Percentiles rank a stretch among this genome's conserved stretches.
These are phyloP conservation scores for Kodamaea derodonti DNA, from an alignment of 1,139 yeast species.

Conservation along the genomic window DNA sequence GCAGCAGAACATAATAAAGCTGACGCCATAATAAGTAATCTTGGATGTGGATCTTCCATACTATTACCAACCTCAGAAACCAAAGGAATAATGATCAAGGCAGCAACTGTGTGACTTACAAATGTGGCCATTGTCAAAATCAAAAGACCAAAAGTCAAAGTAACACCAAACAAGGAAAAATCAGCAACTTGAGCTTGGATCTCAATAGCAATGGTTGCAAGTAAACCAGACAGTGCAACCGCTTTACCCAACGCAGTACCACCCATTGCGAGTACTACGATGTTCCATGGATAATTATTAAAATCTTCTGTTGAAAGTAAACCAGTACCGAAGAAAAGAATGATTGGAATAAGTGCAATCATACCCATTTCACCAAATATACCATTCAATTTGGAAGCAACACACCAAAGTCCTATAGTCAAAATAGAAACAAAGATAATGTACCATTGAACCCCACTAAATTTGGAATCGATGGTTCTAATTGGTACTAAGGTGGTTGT, in stretches of 20 bases:
- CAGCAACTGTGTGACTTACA: constrained; percentile 76
- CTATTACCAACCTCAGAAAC: constrained; percentile 65
- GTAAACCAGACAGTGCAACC: constrained; percentile 65
- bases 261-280: constrained; percentile 74
- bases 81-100: constrained; percentile 65
- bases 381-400: constrained; percentile 52
- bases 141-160: constrained; percentile 62
- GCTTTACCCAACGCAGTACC: constrained; percentile 75
- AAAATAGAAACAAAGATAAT: constrained; percentile 47
- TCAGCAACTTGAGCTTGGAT: constrained; percentile 54
- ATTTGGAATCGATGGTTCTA: constrained; percentile 56
- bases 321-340: constrained; percentile 69
- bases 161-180: constrained; percentile 55
- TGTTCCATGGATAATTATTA: constrained; percentile 74
- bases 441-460: constrained; percentile 62
- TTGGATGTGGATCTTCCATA: constrained; percentile 53
- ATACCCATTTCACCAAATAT: constrained; percentile 70
- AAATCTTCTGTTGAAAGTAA: constrained; percentile 61
- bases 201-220: constrained; percentile 57
- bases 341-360: constrained; percentile 63
- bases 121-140: constrained; percentile 69
- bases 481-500: constrained; percentile 46
- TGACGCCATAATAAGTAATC: constrained; percentile 62
- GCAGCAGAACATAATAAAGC: constrained; percentile 70
- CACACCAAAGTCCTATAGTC: constrained; percentile 72